Base-by-base conservation (phyloP, 345 rosid species). In the Sapria himalayana region DNA sequence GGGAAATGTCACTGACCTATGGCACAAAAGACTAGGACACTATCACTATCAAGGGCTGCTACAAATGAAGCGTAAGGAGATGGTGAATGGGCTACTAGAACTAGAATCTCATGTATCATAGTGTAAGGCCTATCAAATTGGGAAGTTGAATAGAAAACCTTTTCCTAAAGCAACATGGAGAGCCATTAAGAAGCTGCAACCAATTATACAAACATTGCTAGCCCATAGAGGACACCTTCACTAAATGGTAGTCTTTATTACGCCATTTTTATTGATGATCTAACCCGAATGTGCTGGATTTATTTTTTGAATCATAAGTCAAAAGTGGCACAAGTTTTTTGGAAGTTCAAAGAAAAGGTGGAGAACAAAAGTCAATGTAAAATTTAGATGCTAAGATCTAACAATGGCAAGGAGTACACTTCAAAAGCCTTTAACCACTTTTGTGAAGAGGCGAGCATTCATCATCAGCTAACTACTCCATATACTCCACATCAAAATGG, bases 401-500 rank as follows among this genome's bases (percentile, higher is more conserved):
- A 51, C 17, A 33, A 35, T 41, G 25, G 49, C 3, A 25, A 27
- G 16, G 48, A 34, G 17, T 43, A 33, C 19, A 42, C 46, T 4
- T 51, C 25, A 0, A 1, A 1, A 19, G 9, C 4, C 6, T 42
- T 56, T 9, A 34, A 56, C 11, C 19, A 18, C 7, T 41, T 41
- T 15, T 48, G 31, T n/a, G 16, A 41, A 5, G 49, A 55, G 3
- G 45, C 16, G 12, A 47, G 47, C 5, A 46, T 39, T 1, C 10
- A 46, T 15, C 45, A 40, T 21, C 41, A 46, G 5, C 33, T 46
- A 2, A 54, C 40, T 2, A 7, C 35, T 10, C 37, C 52, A 4
- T 46, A 54, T 13, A 39, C 47, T 19, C 44, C 17, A 5, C 20
- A 48, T 16, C 11, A 56, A 25, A 56, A n/a, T n/a, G n/a, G 14